Conservation (phyloP, 129 eudicot species). For the Chrysanthemum makinoi region DNA sequence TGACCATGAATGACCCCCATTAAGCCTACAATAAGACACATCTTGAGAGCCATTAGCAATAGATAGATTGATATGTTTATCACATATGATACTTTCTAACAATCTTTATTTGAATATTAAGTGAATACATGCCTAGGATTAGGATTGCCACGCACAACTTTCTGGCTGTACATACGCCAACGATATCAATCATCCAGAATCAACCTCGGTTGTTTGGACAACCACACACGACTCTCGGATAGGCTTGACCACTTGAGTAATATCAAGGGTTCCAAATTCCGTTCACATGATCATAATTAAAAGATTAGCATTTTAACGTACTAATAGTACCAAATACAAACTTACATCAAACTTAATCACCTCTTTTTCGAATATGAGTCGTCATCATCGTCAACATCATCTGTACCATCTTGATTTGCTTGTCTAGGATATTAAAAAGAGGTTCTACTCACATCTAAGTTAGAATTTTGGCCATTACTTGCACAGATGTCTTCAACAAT, state of each 20-base stretch:
- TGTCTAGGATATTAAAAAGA: conserved; percentile 65
- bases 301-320: conserved; percentile 23
- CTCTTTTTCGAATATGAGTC: conserved; percentile 68
- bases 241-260: conserved; percentile 81
- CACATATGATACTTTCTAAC: too few relatives aligned
- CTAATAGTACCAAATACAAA: background rate
- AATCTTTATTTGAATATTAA: background rate
- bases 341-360: conserved; percentile 29
- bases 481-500: conserved; percentile 40
- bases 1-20: too few relatives aligned
- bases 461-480: conserved; percentile 42
- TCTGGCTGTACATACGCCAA: background rate
- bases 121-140: conserved; percentile 77
- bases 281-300: conserved; percentile 46
- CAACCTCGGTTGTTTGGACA: conserved; percentile 43
- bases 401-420: conserved; percentile 49
- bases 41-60: too few relatives aligned
- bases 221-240: conserved; percentile 87
- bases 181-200: too few relatives aligned
- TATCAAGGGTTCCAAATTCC: conserved; percentile 59
- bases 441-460: conserved; percentile 49
- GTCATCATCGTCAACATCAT: conserved; percentile 68
- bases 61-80: too few relatives aligned
- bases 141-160: conserved; percentile 96
- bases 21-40: too few relatives aligned